Conservation (phyloP, 371 early-diverging fungal genomes). For the Phascolomyces articulosus region DNA sequence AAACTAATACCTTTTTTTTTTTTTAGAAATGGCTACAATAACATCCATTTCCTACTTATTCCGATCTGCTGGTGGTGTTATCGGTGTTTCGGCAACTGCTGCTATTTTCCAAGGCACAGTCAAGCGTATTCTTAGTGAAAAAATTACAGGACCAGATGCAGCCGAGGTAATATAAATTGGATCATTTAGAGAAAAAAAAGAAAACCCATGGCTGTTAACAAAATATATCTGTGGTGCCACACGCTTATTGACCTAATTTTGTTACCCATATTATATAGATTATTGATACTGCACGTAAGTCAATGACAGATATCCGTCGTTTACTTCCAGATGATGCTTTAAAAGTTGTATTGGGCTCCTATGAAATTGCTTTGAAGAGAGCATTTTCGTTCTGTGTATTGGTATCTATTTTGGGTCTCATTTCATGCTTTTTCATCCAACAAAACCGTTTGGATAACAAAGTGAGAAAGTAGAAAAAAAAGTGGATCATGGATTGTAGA, state of each 20-base stretch:
- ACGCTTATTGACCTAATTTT: too few species aligned
- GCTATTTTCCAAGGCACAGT: constrained; percentile 47
- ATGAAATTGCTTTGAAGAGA: constrained; percentile 37
- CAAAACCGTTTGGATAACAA: constrained; percentile 47
- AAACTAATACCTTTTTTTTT: neutral
- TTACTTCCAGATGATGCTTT: constrained; percentile 42
- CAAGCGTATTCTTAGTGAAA: constrained; percentile 27
- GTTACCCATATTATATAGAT: too few species aligned
- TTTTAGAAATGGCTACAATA: constrained; percentile 53
- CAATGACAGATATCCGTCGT: constrained; percentile 40
- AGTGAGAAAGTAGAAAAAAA: constrained; percentile 26
- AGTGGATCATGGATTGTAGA: too few species aligned
- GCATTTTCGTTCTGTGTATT: constrained; percentile 35
- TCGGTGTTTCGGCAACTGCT: constrained; percentile 42
- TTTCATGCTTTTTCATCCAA: constrained; percentile 52
- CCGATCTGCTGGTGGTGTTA: constrained; percentile 45
- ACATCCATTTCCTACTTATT: constrained; percentile 52
- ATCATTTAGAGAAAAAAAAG: neutral
- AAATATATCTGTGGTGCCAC: too few species aligned
- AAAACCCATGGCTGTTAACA: too few species aligned
- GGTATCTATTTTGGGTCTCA: constrained; percentile 34
- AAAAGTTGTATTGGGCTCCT: constrained; percentile 38
- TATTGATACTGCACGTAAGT: constrained; percentile 50
- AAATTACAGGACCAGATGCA: constrained; percentile 35
- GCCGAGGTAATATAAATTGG: constrained; percentile 14